These are phyloP conservation scores for Pseudocercospora musae DNA, from an alignment of 2,329 filamentous ascomycete species.

Conservation along the genomic window DNA sequence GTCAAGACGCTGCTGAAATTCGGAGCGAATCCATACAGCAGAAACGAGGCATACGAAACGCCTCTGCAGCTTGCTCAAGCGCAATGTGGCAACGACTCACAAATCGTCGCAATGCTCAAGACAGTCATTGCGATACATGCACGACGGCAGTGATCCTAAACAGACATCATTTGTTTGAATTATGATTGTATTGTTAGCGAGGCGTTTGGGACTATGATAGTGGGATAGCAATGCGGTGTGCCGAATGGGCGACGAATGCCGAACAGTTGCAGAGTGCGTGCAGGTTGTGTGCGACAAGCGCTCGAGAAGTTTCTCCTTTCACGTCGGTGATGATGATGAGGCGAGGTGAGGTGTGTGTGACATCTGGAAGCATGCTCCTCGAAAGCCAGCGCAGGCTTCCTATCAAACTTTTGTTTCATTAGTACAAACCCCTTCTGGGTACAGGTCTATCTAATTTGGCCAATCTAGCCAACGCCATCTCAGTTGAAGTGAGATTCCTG, in stretches of 20 bases:
- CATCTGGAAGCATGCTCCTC: not conserved
- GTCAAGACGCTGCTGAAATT: constrained; percentile 26
- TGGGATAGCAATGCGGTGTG: too few species aligned
- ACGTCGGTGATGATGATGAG: not conserved
- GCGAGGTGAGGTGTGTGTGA: too few species aligned
- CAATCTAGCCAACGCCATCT: constrained; percentile 17
- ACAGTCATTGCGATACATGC: constrained; percentile 15
- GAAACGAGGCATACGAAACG: constrained; percentile 29
- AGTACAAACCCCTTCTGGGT: constrained; percentile 10
- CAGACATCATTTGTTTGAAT: not conserved
- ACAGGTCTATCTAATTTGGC: constrained; percentile 16
- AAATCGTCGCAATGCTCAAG: constrained; percentile 14
- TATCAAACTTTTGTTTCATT: constrained; percentile 3
- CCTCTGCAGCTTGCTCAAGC: constrained; percentile 26
- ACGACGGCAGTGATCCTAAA: not conserved
- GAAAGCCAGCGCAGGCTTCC: not conserved
- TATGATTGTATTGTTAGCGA: constrained; percentile 9
- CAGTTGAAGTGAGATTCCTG: constrained; percentile 23
- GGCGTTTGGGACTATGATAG: not conserved
- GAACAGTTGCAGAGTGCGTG: not conserved
- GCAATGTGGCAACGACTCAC: constrained; percentile 10
- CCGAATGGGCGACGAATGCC: too few species aligned
- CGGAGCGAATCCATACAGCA: constrained; percentile 27
- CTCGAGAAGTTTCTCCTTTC: not conserved
- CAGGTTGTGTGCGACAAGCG: not conserved